These are phyloP conservation scores for Ophiostoma pallidulum DNA, from an alignment of 2,329 filamentous ascomycete genomes.

Conservation along the genomic window DNA sequence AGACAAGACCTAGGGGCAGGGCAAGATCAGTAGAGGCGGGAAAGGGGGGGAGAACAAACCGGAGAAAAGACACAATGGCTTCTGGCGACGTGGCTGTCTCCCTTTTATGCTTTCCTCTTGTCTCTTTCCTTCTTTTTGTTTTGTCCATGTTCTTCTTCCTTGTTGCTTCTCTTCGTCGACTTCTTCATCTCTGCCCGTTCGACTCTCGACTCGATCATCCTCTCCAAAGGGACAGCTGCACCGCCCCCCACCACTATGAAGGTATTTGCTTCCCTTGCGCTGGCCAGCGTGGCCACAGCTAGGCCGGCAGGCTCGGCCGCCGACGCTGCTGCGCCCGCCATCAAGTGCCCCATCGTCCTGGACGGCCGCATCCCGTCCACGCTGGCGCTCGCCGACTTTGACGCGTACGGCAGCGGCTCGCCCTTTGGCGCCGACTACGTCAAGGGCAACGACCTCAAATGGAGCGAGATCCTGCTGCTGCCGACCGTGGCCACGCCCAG, in stretches of 20 bases:
- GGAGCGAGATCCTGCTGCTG: slow-evolving; percentile 29
- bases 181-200: too few species aligned
- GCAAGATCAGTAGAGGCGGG: not conserved
- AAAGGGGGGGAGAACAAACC: not conserved
- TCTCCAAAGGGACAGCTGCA: too few species aligned
- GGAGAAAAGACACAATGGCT: not conserved
- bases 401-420: slow-evolving; percentile 22
- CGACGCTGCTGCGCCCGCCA: not conserved
- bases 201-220: too few species aligned
- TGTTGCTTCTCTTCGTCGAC: not conserved
- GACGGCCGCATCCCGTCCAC: slow-evolving; percentile 27
- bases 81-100: not conserved
- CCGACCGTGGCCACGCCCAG: slow-evolving; percentile 17
- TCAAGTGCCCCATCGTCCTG: slow-evolving; percentile 28
- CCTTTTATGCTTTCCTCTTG: too few species aligned
- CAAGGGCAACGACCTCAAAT: slow-evolving; percentile 27
- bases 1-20: too few species aligned
- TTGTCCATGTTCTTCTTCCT: too few species aligned
- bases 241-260: not conserved
- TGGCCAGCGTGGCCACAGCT: slow-evolving; percentile 5
- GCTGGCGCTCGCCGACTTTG: slow-evolving; percentile 23
- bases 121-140: too few species aligned
- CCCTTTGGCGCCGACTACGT: slow-evolving; percentile 29
- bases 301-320: not conserved
- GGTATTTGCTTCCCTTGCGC: not conserved